Percentiles rank a stretch among this genome's conserved stretches.
phyloP scores from a whole-genome alignment of 345 rosid genomes.

The Passiflora organensis region DNA sequence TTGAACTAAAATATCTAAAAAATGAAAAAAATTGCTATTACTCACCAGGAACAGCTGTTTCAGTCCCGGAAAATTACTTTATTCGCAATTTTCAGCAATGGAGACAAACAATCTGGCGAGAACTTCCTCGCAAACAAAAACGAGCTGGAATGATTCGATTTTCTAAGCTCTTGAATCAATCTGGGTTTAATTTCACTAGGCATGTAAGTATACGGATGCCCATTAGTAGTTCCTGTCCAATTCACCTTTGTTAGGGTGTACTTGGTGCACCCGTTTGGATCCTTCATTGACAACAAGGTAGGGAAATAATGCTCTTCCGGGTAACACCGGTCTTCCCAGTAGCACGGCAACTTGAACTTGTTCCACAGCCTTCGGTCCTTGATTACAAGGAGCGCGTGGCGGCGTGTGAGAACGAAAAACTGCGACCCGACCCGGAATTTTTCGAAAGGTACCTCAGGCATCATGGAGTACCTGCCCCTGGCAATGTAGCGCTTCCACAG shows the following conservation, averaged over 20 bases:
- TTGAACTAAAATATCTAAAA: no score
- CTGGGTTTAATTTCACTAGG: constrained; percentile 50
- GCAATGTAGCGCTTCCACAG: constrained; percentile 82
- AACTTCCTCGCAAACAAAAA: constrained; percentile 87
- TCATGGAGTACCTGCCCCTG: constrained; percentile 65
- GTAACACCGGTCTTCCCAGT: constrained; percentile 62
- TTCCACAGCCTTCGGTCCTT: constrained; percentile 70
- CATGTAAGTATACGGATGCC: constrained; percentile 75
- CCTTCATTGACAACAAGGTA: constrained; percentile 73
- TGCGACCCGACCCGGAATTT: constrained; percentile 82
- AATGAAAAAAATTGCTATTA: no score
- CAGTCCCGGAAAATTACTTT: constrained; percentile 79
- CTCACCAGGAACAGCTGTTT: constrained; percentile 38
- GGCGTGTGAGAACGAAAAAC: constrained; percentile 77
- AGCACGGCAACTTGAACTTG: constrained; percentile 76
- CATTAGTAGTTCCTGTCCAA: constrained; percentile 83
- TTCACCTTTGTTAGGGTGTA: constrained; percentile 76
- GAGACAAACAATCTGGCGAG: constrained; percentile 74
- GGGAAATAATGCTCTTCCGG: constrained; percentile 99
- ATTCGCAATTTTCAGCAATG: constrained; percentile 68
- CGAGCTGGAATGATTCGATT: constrained; percentile 63
- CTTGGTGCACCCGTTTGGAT: constrained; percentile 59
- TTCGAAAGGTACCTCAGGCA: constrained; percentile 71
- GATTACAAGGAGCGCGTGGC: constrained; percentile 62
- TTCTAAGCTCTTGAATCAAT: constrained; percentile 51